Evolutionary conservation across 2,329 filamentous ascomycete species (phyloP), one percentile per base, ranked within the genome.

Genomic region (Dactylellina drechsleri): DNA sequence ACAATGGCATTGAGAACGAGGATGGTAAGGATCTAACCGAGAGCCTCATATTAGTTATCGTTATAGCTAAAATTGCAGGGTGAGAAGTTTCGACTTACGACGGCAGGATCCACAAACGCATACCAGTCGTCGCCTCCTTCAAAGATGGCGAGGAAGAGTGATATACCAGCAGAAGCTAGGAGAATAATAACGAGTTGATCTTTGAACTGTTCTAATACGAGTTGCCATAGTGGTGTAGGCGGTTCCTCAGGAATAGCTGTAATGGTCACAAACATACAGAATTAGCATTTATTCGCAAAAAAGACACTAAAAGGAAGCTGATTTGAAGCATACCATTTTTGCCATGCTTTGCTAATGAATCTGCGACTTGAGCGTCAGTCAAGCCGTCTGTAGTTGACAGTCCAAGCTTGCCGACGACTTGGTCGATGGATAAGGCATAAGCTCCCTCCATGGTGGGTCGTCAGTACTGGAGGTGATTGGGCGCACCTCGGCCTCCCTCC

Each of bases 141-240:
- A 79, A 99, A 93, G 12, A 99, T 86, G 26, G 95, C 95, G 76
- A 99, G 86, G 26, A 93, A 89, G 81, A 99, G 98, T 1, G 95
- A 98, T 41, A 99, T 90, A 18, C 91, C 92, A 10, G 95, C 95
- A 43, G 94, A 98, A 65, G 89, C 95, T 58, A 99, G 87, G 20
- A 99, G 86, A 79, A 99, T 99, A 64, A 99, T 87, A 78, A 99
- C 95, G 56, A 99, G 88, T 83, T 99, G 95, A 82, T 99, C 95
- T 84, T 99, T 97, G 87, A 99, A 99, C 83, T 99, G 95, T 84
- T 99, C 95, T 72, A 99, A 87, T 66, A 99, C 92, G 77, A 99
- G 89, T 83, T 98, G 88, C 95, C 94, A 99, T 56, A 99, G 82
- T 45, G 95, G 95, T 36, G 95, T 99, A 2, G 95, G 93, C 64